These are phyloP conservation scores for Trichosporon ovoides DNA, from an alignment of 1,284 basidiomycete species.

Conservation along the genomic window DNA sequence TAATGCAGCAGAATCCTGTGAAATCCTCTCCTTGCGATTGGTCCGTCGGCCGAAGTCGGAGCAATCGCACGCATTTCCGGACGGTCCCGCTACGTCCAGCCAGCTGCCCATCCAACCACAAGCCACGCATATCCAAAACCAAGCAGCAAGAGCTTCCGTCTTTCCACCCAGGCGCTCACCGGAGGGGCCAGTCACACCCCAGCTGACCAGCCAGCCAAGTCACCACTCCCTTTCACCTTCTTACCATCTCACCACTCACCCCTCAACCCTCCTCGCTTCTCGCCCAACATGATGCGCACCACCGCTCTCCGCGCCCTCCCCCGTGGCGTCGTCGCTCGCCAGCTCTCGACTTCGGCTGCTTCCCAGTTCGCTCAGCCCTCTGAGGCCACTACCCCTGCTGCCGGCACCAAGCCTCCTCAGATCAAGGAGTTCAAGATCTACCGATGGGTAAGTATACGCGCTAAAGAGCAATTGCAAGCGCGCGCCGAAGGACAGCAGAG, in stretches of 20 bases:
- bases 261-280: neutral
- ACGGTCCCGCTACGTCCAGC: too few species aligned
- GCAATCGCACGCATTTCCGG: too few species aligned
- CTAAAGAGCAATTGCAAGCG: neutral
- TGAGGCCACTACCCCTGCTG: conserved; percentile 28
- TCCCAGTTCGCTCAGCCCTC: conserved; percentile 32
- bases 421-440: conserved; percentile 93
- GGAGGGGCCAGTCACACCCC: neutral
- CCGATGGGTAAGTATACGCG: conserved; percentile 66
- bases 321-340: conserved; percentile 19
- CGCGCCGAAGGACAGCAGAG: neutral
- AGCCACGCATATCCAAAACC: neutral
- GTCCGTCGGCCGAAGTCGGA: too few species aligned
- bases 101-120: neutral
- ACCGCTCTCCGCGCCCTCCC: conserved; percentile 20
- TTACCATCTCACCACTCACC: conserved; percentile 11
- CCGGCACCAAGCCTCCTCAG: conserved; percentile 44
- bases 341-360: conserved; percentile 32
- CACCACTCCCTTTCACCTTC: conserved; percentile 1
- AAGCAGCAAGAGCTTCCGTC: neutral
- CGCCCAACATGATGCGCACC: conserved; percentile 19
- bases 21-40: too few species aligned
- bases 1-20: too few species aligned
- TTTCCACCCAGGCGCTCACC: neutral
- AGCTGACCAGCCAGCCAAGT: neutral